A percentile compares a stretch with the other conserved stretches of the same genome.
Evolutionary conservation across 495 filamentous ascomycete genomes (phyloP).

Genomic region (Penicillium coprophilum): DNA sequence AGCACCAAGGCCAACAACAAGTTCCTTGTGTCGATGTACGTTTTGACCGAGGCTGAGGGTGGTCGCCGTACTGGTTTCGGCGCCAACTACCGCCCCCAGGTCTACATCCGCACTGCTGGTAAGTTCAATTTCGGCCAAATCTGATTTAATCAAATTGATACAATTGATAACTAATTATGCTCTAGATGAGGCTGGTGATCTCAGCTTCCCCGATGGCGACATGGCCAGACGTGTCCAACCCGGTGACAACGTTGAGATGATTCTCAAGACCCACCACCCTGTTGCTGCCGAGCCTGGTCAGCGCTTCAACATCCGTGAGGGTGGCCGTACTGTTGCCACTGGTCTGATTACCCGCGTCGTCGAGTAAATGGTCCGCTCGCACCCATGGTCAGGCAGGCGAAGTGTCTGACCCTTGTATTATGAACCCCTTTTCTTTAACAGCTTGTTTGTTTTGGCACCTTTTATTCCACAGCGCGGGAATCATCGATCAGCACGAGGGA

Average conservation of each 20-base stretch:
- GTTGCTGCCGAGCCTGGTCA: constrained; percentile 84
- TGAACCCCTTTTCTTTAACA: constrained; percentile 33
- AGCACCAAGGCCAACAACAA: constrained; percentile 76
- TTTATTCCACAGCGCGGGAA: constrained; percentile 40
- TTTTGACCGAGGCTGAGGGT: constrained; percentile 95
- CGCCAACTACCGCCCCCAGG: constrained; percentile 91
- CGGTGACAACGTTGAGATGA: constrained; percentile 98
- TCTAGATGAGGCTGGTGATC: constrained; percentile 72
- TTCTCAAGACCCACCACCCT: constrained; percentile 74
- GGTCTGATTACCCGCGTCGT: constrained; percentile 86
- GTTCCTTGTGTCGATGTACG: constrained; percentile 94
- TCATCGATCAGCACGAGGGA: constrained; percentile 34
- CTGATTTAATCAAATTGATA: not conserved
- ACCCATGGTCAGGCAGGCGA: constrained; percentile 7
- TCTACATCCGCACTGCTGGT: constrained; percentile 90
- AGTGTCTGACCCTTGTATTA: constrained; percentile 36
- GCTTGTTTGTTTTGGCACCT: constrained; percentile 32
- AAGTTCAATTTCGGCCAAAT: constrained; percentile 25
- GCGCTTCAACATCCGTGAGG: constrained; percentile 96
- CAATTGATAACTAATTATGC: constrained; percentile 9
- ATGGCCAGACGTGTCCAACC: constrained; percentile 83
- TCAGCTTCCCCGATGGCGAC: constrained; percentile 81
- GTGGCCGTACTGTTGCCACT: constrained; percentile 89
- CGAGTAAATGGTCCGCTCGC: constrained; percentile 22
- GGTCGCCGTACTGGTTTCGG: constrained; percentile 92